A percentile compares a stretch with the other conserved stretches of the same genome.
Evolutionary conservation across 805 yeast genomes (phyloP).

Genomic region (Starmera amethionina): DNA sequence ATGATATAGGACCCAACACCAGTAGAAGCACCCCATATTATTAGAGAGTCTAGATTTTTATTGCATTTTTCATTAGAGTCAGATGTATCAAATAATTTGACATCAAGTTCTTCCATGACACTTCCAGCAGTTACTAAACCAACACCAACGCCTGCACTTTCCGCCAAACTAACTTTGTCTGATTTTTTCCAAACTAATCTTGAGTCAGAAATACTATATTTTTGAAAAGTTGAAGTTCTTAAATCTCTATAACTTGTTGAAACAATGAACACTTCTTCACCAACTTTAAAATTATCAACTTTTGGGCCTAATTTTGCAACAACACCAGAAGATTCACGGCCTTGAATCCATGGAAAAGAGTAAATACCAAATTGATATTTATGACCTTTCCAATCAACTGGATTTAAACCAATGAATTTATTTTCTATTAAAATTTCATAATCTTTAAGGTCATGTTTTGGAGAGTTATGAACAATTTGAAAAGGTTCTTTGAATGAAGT

Average conservation of each 20-base stretch:
- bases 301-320: conserved; percentile 25
- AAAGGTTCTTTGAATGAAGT: conserved; percentile 19
- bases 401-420: conserved; percentile 33
- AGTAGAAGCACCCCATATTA: conserved; percentile 42
- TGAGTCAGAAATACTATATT: conserved; percentile 33
- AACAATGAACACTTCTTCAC: conserved; percentile 32
- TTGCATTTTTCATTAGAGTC: conserved; percentile 2
- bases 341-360: conserved; percentile 41
- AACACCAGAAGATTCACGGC: conserved; percentile 35
- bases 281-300: conserved; percentile 21
- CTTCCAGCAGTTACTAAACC: conserved; percentile 35
- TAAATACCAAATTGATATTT: conserved; percentile 35
- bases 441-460: conserved; percentile 16
- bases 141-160: conserved; percentile 38
- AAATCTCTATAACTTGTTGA: conserved; percentile 38
- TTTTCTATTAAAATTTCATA: conserved; percentile 22
- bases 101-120: conserved; percentile 19
- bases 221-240: conserved; percentile 37
- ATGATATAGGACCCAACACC: conserved; percentile 35
- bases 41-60: conserved; percentile 10
- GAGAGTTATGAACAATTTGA: conserved; percentile 8
- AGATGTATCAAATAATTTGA: conserved; percentile 10
- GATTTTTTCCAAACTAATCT: conserved; percentile 37
- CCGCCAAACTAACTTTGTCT: conserved; percentile 21
- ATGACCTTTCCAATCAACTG: conserved; percentile 40